phyloP scores from a whole-genome alignment of 352 stramenopile genomes.

The Phytophthora constricta region DNA sequence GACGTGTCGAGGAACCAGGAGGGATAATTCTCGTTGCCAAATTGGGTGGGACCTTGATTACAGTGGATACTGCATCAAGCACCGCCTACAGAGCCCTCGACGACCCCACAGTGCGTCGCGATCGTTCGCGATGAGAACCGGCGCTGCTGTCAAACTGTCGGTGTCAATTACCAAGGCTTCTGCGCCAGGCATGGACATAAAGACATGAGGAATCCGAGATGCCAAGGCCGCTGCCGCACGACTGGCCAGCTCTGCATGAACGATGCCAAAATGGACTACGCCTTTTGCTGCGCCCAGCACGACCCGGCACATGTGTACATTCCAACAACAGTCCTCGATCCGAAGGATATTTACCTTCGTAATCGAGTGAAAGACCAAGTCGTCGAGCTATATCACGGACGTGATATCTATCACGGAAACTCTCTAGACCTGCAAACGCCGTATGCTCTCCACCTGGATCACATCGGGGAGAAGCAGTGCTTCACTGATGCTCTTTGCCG shows the following conservation, averaged over 20 bases:
- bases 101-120: not conserved
- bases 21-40: slow-evolving; percentile 1
- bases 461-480: slow-evolving; percentile 48
- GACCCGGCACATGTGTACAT: slow-evolving; percentile 22
- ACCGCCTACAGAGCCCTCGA: slow-evolving; percentile 4
- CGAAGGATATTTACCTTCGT: slow-evolving; percentile 13
- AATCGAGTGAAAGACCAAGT: slow-evolving; percentile 13
- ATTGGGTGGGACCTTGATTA: slow-evolving; percentile 23
- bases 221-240: slow-evolving; percentile 20
- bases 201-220: not conserved
- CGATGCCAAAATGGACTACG: slow-evolving; percentile 27
- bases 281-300: slow-evolving; percentile 42
- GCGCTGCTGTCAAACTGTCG: too few relatives aligned
- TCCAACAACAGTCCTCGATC: slow-evolving; percentile 29
- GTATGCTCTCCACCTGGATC: slow-evolving; percentile 34
- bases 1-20: not conserved
- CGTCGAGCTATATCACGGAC: slow-evolving; percentile 9
- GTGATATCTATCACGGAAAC: slow-evolving; percentile 39
- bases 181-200: slow-evolving; percentile 11
- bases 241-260: slow-evolving; percentile 11
- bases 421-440: slow-evolving; percentile 17
- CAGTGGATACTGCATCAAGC: slow-evolving; percentile 15
- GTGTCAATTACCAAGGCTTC: slow-evolving; percentile 5
- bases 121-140: too few relatives aligned
- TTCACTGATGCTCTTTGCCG: slow-evolving; percentile 32